Conservation (phyloP, 352 stramenopile species). For the Bremia lactucae region DNA sequence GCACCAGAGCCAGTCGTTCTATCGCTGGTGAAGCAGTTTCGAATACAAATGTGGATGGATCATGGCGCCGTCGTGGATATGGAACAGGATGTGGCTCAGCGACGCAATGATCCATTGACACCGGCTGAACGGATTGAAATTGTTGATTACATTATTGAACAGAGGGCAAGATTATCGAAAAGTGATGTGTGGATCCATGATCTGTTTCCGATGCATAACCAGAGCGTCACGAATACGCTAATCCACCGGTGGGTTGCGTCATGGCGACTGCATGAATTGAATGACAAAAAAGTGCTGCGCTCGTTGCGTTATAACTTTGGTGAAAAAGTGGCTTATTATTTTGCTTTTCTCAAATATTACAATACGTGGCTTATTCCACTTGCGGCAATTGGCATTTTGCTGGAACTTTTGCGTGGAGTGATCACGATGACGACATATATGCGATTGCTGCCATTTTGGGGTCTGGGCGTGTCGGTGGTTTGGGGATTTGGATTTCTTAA, state of each 20-base stretch:
- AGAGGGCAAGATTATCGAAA: conserved; percentile 48
- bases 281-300: conserved; percentile 53
- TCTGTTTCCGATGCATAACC: conserved; percentile 79
- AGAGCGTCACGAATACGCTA: conserved; percentile 49
- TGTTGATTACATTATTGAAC: conserved; percentile 76
- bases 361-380: conserved; percentile 66
- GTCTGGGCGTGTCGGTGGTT: conserved; percentile 61
- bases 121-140: conserved; percentile 79
- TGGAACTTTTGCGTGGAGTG: conserved; percentile 39
- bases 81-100: conserved; percentile 54
- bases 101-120: conserved; percentile 43
- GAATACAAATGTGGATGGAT: conserved; percentile 66
- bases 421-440: conserved; percentile 65
- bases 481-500: conserved; percentile 82
- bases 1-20: conserved; percentile 50
- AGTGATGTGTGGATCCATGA: conserved; percentile 64
- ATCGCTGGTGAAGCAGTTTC: conserved; percentile 50
- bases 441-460: conserved; percentile 73
- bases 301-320: conserved; percentile 72
- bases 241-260: conserved; percentile 60
- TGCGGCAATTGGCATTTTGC: conserved; percentile 47
- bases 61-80: conserved; percentile 73
- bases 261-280: conserved; percentile 38
- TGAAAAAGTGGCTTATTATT: conserved; percentile 84
- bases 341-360: conserved; percentile 81